Conservation (phyloP, 106 monocot genomes). For the Dendrobium chrysotoxum region DNA sequence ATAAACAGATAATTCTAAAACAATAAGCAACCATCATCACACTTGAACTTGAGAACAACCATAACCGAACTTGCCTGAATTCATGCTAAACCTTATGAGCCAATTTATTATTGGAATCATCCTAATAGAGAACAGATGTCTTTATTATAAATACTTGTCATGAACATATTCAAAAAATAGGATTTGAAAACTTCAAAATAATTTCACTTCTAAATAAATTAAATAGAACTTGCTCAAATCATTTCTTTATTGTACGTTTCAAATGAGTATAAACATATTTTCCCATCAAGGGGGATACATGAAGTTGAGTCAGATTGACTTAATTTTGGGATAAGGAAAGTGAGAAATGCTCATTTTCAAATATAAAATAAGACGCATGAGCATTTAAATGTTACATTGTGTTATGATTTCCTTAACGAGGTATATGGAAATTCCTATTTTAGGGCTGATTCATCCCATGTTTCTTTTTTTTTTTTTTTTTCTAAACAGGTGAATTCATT, state of each 20-base stretch:
- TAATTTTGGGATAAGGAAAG: background rate
- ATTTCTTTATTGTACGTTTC: background rate
- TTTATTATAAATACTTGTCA: background rate
- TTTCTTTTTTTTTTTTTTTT: background rate
- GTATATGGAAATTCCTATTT: background rate
- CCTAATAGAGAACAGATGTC: background rate
- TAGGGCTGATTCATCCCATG: background rate
- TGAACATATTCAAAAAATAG: background rate
- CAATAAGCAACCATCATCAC: background rate
- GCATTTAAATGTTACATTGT: background rate
- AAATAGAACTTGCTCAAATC: no score
- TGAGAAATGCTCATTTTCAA: background rate
- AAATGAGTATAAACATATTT: background rate
- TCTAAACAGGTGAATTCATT: background rate
- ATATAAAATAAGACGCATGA: background rate
- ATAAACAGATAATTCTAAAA: background rate
- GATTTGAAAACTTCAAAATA: background rate
- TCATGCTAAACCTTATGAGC: background rate
- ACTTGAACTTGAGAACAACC: background rate
- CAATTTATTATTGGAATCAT: background rate
- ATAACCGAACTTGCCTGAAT: background rate
- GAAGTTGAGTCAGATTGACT: background rate
- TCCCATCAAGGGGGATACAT: background rate
- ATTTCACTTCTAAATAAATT: background rate
- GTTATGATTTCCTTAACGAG: background rate